Base-by-base conservation (phyloP, 2,329 filamentous ascomycete genomes). In the Alternaria atra region DNA sequence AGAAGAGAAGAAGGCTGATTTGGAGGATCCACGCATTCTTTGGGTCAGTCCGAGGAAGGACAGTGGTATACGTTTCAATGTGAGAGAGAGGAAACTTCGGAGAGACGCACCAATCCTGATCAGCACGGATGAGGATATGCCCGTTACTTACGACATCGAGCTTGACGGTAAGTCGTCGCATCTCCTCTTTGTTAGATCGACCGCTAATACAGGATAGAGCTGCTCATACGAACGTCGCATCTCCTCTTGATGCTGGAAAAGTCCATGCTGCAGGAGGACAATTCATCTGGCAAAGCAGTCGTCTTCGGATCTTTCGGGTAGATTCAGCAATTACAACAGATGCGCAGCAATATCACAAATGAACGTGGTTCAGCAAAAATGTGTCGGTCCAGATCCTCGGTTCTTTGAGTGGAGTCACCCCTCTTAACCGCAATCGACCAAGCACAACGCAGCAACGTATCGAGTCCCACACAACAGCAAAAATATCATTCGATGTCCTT, bases 31-130 rank as follows among this genome's bases (percentile, higher is more conserved):
- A 12, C 52, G 64, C 8, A 84, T 93, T 32, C 76, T 94, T 0
- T 95, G 92, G 92, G 84, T 90, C 4, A 90, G 89, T 69, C 77
- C 82, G 3, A 76, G 80, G 1, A 85, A 85, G 67, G 85, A 87
- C 58, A 87, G 92, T 20, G 92, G 92, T 0, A 78, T 95, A 57
- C 86, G 86, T 44, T 87, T 95, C 66, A 84, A 84, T 9, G 89
- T 94, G 17, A 80, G 78, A 23, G 84, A 88, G 72, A 83, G 82
- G 55, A 81, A 81, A 42, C 75, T 79, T 71, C 78, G 76, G 71
- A 70, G 77, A 52, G 70, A 82, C 35, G 79, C 81, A 59, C 86
- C 88, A 1, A 75, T 91, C 13, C 79, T 91, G 12, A 77, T 87
- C 15, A 80, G 82, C 2, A 80, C 79, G 9, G 86, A 89, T 52